Evolutionary conservation across 2,329 filamentous ascomycete genomes (phyloP), one percentile per base, ranked within the genome.

Genomic region (Monosporascus sp.): DNA sequence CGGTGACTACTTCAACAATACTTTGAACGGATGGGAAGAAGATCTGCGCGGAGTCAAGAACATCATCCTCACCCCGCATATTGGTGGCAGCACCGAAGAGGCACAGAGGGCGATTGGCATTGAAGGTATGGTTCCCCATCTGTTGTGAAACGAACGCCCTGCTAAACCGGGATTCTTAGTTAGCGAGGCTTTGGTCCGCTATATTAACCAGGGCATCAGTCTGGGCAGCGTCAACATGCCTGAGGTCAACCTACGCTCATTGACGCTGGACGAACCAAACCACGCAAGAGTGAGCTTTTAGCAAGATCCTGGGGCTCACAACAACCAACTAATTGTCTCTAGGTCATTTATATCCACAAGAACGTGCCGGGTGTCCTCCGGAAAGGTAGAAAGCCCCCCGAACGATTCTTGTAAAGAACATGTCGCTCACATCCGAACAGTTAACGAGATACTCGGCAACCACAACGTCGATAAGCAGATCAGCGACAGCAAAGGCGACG

Each of bases 381-480:
- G 66, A 90, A 87, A 76, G 84, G 85, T 87, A 73, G 61, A 67
- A 50, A 11, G 15, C 25, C 17, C 51, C 24, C 18, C 31, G 31
- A 34, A 34, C 27, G 6, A 49, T 49, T 47, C 39, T n/a, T 42
- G 47, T 14, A 9, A 49, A 39, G 20, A 22, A n/a, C 52, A 57
- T 55, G 53, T 5, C 11, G 9, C 56, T 61, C 31, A 61, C 53
- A 53, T 44, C 14, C 52, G 37, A 34, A 11, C 57, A 86, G 94
- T 99, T 60, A 99, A 99, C 78, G 89, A 94, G 66, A 90, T 97
- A 57, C 81, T 99, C 47, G 89, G 88, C 44, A 86, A 95, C 65
- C 92, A 99, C 78, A 99, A 99, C 71, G 92, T 99, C 62, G 93
- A 97, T 76, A 97, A 97, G 80, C 94, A 99, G 74, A 97, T 95